Base-by-base conservation (phyloP, 768 basidiomycete genomes). In the Pleurotus citrinopileatus region DNA sequence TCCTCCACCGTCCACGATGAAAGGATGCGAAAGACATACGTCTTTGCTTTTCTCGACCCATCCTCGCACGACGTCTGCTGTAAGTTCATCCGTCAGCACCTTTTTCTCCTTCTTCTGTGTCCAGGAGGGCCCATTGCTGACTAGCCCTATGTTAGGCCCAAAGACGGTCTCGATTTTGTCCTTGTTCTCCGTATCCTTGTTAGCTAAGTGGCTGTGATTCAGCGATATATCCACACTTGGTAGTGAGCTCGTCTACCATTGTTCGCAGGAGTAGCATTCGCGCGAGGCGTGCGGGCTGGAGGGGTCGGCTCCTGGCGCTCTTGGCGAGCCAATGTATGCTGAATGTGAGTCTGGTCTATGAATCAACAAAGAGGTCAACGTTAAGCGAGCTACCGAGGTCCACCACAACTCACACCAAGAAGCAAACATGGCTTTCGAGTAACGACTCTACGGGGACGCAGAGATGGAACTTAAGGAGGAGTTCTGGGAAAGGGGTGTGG, bases 1-100 rank as follows among this genome's bases (percentile, higher is more conserved):
- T 12, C 61, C 17, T 25, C n/a, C 53, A 51, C 2, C 3, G 34
- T 19, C 37, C 19, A 46, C 25, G 20, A n/a, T n/a, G n/a, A n/a
- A n/a, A n/a, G 48, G 15, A 25, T 54, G 47, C 53, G 54, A 26
- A 9, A 48, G 12, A 67, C 82, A 65, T 51, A 92, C 92, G 78
- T 94, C 83, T 74, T 92, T 94, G 70, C 83, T 86, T 75, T 87
- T 93, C 55, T 85, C 84, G 15, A 96, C 81, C 94, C 94, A 98
- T 8, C 70, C 68, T 63, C 81, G 85, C 58, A 98, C 86, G 40
- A 89, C 76, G 27, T 95, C 90, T 0, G 88, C 84, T 0, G 91
- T 90, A 38, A 97, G 78, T 61, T 84, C 83, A 61, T 92, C 89
- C 34, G 78, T 75, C 42, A 79, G 63, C 13, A 78, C 67, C 57